Percentiles rank a stretch among this genome's conserved stretches.
phyloP scores from a whole-genome alignment of 164 flowering plant species.

The Berberis vulgaris region DNA sequence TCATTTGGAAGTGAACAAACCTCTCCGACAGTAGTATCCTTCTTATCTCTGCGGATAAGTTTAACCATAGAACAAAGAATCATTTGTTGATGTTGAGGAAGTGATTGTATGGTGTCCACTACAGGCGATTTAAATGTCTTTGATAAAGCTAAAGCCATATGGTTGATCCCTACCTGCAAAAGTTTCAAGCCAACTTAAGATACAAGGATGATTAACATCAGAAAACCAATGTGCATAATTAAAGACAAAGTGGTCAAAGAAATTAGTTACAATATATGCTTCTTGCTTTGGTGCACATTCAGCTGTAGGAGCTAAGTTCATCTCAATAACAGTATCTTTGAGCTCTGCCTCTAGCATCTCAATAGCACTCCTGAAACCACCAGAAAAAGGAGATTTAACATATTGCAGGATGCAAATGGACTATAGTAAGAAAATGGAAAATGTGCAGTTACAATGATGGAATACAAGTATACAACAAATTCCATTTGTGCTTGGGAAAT shows the following conservation, averaged over 20 bases:
- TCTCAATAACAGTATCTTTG: conserved; percentile 20
- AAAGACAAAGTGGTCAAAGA: background rate
- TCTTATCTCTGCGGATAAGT: conserved; percentile 55
- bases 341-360: conserved; percentile 69
- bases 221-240: background rate
- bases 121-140: conserved; percentile 62
- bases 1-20: conserved; percentile 21
- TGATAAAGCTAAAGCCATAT: conserved; percentile 82
- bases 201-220: background rate
- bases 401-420: too few relatives aligned
- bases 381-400: background rate
- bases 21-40: conserved; percentile 73
- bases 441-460: too few relatives aligned
- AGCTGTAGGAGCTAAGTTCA: conserved; percentile 15
- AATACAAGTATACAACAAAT: too few relatives aligned
- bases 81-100: conserved; percentile 90
- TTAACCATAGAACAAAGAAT: conserved; percentile 77
- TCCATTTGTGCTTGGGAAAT: too few relatives aligned
- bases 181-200: background rate
- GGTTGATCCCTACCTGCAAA: conserved; percentile 73
- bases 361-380: conserved; percentile 66
- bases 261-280: conserved; percentile 32
- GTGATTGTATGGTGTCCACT: conserved; percentile 82
- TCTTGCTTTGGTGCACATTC: conserved; percentile 21
- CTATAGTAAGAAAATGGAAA: too few relatives aligned